Conservation (phyloP, 495 filamentous ascomycete species). For the Penicillium pulvis region DNA sequence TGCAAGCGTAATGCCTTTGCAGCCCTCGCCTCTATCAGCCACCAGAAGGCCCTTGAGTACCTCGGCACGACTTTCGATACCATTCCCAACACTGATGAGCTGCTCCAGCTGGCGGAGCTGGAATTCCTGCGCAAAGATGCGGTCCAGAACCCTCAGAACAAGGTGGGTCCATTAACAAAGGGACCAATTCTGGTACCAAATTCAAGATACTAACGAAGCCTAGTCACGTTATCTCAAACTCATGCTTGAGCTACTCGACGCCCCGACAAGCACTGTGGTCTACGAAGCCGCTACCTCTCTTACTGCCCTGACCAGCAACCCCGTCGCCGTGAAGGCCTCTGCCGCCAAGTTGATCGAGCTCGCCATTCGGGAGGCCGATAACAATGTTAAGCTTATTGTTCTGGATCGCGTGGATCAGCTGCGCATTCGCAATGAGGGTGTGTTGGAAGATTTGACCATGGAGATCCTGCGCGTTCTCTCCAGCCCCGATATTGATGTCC, state of each 20-base stretch:
- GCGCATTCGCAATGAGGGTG: conserved; percentile 86
- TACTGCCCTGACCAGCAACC: conserved; percentile 91
- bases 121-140: conserved; percentile 98
- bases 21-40: conserved; percentile 85
- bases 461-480: conserved; percentile 95
- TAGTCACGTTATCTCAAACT: conserved; percentile 87
- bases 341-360: conserved; percentile 96
- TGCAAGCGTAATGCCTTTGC: conserved; percentile 99
- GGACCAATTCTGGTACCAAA: background rate
- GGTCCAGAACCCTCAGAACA: conserved; percentile 90
- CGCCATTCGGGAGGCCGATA: conserved; percentile 94
- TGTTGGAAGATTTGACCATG: conserved; percentile 96
- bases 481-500: conserved; percentile 94
- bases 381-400: conserved; percentile 98
- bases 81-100: conserved; percentile 90
- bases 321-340: conserved; percentile 96
- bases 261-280: conserved; percentile 88
- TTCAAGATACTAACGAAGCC: conserved; percentile 26
- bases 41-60: conserved; percentile 89
- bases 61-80: conserved; percentile 89
- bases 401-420: conserved; percentile 92
- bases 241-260: conserved; percentile 96
- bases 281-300: conserved; percentile 99
- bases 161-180: conserved; percentile 53
- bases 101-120: conserved; percentile 89